phyloP scores from a whole-genome alignment of 1,139 yeast genomes.

The Scheffersomyces lignicola region DNA sequence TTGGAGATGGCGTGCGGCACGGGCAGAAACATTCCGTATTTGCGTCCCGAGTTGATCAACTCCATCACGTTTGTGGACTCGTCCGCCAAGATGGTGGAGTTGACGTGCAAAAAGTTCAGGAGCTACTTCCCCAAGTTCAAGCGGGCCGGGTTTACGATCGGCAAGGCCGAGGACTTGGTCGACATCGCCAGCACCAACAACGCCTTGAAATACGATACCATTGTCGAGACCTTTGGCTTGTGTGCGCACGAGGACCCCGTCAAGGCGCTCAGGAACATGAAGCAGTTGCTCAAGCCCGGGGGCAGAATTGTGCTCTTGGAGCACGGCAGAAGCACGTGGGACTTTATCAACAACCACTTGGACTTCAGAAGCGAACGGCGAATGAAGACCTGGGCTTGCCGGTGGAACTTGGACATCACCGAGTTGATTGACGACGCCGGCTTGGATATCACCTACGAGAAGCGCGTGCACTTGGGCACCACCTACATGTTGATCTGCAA shows the following conservation, averaged over 20 bases:
- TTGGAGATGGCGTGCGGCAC: slow-evolving; percentile 96
- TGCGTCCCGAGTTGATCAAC: slow-evolving; percentile 57
- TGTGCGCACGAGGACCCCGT: slow-evolving; percentile 97
- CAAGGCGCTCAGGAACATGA: slow-evolving; percentile 73
- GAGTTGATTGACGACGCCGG: slow-evolving; percentile 83
- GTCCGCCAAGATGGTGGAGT: slow-evolving; percentile 79
- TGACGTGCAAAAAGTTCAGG: slow-evolving; percentile 74
- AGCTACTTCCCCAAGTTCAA: slow-evolving; percentile 62
- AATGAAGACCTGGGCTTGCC: slow-evolving; percentile 91
- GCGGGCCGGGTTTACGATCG: slow-evolving; percentile 83
- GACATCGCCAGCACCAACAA: slow-evolving; percentile 47
- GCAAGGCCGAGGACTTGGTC: slow-evolving; percentile 84
- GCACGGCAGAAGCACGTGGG: slow-evolving; percentile 87
- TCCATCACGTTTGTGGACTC: slow-evolving; percentile 87
- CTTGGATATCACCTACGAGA: slow-evolving; percentile 75
- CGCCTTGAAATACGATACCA: slow-evolving; percentile 75
- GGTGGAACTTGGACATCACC: slow-evolving; percentile 95
- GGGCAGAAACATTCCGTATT: slow-evolving; percentile 83
- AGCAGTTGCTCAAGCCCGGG: slow-evolving; percentile 74
- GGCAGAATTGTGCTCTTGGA: slow-evolving; percentile 86
- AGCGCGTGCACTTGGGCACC: slow-evolving; percentile 88
- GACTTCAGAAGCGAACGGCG: slow-evolving; percentile 84
- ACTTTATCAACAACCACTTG: slow-evolving; percentile 72
- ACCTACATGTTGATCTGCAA: slow-evolving; percentile 84
- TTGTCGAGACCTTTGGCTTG: slow-evolving; percentile 89